phyloP scores from a whole-genome alignment of 257 asterid species.

The Handroanthus guayacan region DNA sequence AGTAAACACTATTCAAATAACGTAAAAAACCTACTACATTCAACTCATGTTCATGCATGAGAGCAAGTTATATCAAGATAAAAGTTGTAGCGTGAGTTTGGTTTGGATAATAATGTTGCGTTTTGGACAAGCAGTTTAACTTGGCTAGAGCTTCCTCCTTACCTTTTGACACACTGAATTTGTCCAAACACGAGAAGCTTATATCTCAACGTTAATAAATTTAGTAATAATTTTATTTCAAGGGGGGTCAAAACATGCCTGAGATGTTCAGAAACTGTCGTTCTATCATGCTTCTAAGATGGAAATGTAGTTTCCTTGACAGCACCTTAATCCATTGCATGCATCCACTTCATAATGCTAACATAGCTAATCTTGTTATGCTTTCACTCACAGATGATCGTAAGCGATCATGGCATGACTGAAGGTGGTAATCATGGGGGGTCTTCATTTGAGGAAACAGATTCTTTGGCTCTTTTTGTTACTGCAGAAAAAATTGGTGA shows the following conservation, averaged over 20 bases:
- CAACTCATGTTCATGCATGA: neutral
- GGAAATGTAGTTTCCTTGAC: conserved; percentile 8
- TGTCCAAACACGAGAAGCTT: neutral
- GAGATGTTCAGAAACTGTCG: conserved; percentile 12
- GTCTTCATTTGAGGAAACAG: conserved; percentile 86
- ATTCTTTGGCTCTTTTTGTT: conserved; percentile 86
- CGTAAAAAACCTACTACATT: neutral
- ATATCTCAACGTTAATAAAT: neutral
- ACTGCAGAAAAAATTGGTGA: conserved; percentile 47
- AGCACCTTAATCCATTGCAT: conserved; percentile 20
- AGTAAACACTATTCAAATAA: neutral
- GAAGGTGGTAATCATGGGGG: conserved; percentile 94
- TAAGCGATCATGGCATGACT: conserved; percentile 98
- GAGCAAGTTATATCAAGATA: neutral
- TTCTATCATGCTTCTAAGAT: conserved; percentile 1
- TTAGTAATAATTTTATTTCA: conserved; percentile 24
- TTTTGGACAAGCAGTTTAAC: neutral
- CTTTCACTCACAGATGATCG: conserved; percentile 66
- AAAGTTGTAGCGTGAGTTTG: neutral
- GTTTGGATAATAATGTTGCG: neutral
- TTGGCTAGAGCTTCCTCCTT: conserved; percentile 10
- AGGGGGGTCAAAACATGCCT: conserved; percentile 15
- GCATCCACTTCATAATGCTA: conserved; percentile 27
- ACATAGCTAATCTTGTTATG: conserved; percentile 27
- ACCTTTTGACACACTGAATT: conserved; percentile 5